A percentile compares a stretch with the other conserved stretches of the same genome.
phyloP scores from a whole-genome alignment of 2,329 filamentous ascomycete species.

The Aureobasidium uvarum region DNA sequence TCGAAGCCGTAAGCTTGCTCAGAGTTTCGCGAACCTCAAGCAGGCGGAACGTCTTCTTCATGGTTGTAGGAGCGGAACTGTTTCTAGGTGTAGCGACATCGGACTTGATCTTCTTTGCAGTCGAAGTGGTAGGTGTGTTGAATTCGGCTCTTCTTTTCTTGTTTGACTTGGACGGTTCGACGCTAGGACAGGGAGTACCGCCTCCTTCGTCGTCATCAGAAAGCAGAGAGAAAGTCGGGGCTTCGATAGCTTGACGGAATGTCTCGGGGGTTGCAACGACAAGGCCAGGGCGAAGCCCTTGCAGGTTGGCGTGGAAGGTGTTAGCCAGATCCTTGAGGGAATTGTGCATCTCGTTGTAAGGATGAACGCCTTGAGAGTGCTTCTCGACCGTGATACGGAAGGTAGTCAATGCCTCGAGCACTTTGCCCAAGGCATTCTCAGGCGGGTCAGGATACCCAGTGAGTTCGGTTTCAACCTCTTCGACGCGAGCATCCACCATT shows the following conservation, averaged over 20 bases:
- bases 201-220: conserved; percentile 31
- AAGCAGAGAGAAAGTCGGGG: conserved; percentile 28
- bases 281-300: conserved; percentile 35
- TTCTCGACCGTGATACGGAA: conserved; percentile 57
- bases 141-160: conserved; percentile 4
- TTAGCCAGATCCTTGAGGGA: conserved; percentile 42
- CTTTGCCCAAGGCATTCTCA: conserved; percentile 63
- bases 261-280: conserved; percentile 33
- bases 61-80: neutral
- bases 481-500: conserved; percentile 50
- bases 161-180: neutral
- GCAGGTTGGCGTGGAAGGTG: conserved; percentile 51
- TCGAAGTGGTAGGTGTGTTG: neutral
- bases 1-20: conserved; percentile 30
- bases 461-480: conserved; percentile 56
- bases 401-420: conserved; percentile 58
- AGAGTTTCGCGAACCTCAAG: conserved; percentile 21
- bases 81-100: neutral
- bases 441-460: conserved; percentile 60
- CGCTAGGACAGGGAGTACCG: conserved; percentile 23
- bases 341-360: conserved; percentile 42
- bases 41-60: conserved; percentile 10
- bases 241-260: neutral
- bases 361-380: conserved; percentile 53
- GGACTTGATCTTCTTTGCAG: conserved; percentile 16